Conservation (phyloP, 225 moss, liverwort and hornwort species). For the Rhytidiadelphus loreus region DNA sequence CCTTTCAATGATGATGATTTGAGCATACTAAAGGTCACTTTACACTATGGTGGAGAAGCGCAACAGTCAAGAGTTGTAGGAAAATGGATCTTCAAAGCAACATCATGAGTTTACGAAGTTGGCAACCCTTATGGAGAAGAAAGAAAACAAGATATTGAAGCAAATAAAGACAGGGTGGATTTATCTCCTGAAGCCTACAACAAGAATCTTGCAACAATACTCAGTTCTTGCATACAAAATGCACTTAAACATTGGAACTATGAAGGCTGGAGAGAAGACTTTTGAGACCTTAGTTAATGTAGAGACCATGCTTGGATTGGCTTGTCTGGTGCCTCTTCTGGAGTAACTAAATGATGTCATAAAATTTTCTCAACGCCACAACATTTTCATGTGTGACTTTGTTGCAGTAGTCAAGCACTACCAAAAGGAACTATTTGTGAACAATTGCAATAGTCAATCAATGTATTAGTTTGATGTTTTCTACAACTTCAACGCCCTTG, state of each 20-base stretch:
- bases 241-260: accelerated
- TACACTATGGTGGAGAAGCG: no score
- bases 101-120: neutral
- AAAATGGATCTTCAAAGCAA: accelerated
- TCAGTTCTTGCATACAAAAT: neutral
- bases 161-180: neutral
- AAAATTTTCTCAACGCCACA: neutral
- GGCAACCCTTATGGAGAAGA: neutral
- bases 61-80: no score
- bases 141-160: neutral
- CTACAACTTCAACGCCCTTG: neutral
- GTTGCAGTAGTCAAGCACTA: neutral
- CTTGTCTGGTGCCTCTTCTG: no score
- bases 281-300: no score
- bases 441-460: neutral
- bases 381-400: neutral
- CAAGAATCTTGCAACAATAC: neutral
- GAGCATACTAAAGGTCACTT: no score
- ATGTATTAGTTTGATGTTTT: accelerated
- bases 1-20: no score
- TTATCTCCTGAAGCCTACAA: neutral
- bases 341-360: neutral
- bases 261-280: no score
- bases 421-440: neutral
- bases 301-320: no score